Evolutionary conservation across 164 flowering plant species (phyloP).

Genomic region (Dillenia turbinata): DNA sequence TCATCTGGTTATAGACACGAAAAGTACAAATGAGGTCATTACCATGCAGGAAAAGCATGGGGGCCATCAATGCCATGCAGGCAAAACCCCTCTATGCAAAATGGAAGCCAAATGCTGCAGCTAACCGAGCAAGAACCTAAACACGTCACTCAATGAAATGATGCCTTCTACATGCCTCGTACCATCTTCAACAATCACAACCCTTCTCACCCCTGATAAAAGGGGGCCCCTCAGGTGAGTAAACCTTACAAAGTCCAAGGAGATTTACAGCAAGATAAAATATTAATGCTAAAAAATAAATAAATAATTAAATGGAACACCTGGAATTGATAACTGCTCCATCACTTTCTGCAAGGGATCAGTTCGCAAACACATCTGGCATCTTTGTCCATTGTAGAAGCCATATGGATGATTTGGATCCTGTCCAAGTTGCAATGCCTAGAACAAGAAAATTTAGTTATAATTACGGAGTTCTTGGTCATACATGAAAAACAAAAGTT

Average conservation of each 20-base stretch:
- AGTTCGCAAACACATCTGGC: slow-evolving; percentile 56
- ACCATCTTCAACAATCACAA: slow-evolving; percentile 51
- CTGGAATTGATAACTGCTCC: slow-evolving; percentile 58
- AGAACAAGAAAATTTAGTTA: not conserved
- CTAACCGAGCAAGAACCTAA: slow-evolving; percentile 34
- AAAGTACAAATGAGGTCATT: slow-evolving; percentile 9
- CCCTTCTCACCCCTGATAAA: slow-evolving; percentile 43
- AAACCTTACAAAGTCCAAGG: no score
- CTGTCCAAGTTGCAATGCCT: slow-evolving; percentile 88
- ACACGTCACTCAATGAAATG: slow-evolving; percentile 41
- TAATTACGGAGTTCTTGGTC: not conserved
- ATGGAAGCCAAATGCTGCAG: no score
- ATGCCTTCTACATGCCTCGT: slow-evolving; percentile 67
- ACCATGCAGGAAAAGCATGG: not conserved
- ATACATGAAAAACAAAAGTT: not conserved
- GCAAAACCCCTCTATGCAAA: no score
- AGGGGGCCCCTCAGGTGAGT: not conserved
- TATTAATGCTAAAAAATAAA: not conserved
- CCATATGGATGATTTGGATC: slow-evolving; percentile 58
- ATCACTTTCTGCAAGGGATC: slow-evolving; percentile 52
- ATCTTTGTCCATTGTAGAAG: slow-evolving; percentile 43
- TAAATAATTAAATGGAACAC: slow-evolving; percentile 17
- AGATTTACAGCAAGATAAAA: not conserved
- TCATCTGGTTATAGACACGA: slow-evolving; percentile 7
- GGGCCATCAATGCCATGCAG: not conserved